Base-by-base conservation (phyloP, 2,329 filamentous ascomycete genomes). In the Neonectria ditissima region DNA sequence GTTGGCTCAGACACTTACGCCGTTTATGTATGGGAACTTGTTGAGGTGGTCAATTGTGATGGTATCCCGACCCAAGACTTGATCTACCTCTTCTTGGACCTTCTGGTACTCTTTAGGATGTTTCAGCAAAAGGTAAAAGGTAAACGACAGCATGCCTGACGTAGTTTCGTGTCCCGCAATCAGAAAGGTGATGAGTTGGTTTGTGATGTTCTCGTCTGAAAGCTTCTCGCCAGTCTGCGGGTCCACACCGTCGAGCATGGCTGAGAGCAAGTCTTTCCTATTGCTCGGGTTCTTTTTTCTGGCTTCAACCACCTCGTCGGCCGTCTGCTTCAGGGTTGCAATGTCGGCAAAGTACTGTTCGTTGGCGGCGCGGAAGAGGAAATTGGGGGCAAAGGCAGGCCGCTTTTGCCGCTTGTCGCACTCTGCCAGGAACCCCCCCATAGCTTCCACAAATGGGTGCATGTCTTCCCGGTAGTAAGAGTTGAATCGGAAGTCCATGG, bases 401-500 rank as follows among this genome's bases (percentile, higher is more conserved):
- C 82, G 62, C 22, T 77, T 78, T 11, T 83, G 76, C 32, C 87
- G 82, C 9, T 77, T 79, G 32, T 84, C 86, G 6, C 83, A 85
- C 65, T 89, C 88, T 13, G 76, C 71, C 1, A 94, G 79, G 57
- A 91, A 86, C n/a, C 83, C 82, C 1, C 82, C 82, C 91, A 93
- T 92, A 34, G 89, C 86, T 47, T 83, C 76, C 41, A 93, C 83
- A 69, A 94, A 93, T 0, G 91, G 90, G 68, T 94, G 91, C 75
- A 91, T 80, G 9, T 87, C 82, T 14, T 91, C 86, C 28, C 83
- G 82, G 73, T 93, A 94, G 77, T 90, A 93, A 1, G 87, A 90
- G 77, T 93, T 93, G 82, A 93, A 93, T 18, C 91, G 87, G 63
- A 84, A 90, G 39, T 86, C 86, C 87, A 92, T 91, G n/a, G 87